Conservation (phyloP, 192 early-diverging fungal species). For the Paraglomus occultum region DNA sequence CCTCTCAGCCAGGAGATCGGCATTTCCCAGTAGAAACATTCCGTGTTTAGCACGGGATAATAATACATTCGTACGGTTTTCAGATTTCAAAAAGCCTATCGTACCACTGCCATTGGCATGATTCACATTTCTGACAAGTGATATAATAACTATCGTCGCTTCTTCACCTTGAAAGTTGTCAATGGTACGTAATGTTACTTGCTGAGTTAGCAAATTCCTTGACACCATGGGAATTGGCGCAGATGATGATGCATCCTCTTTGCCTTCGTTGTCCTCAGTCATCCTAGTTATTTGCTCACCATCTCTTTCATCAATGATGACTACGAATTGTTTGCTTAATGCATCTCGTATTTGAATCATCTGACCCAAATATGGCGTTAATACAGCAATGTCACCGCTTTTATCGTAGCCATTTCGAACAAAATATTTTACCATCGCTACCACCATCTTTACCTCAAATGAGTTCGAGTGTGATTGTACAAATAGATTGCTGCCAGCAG, state of each 20-base stretch:
- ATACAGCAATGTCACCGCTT: constrained; percentile 47
- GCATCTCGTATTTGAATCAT: constrained; percentile 41
- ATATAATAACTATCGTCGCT: constrained; percentile 43
- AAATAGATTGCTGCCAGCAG: constrained; percentile 25
- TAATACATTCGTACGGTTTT: constrained; percentile 57
- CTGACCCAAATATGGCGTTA: constrained; percentile 57
- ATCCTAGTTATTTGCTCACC: constrained; percentile 31
- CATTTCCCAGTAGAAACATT: constrained; percentile 56
- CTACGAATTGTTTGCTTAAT: constrained; percentile 28
- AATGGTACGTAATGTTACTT: constrained; percentile 42
- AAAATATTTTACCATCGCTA: constrained; percentile 44
- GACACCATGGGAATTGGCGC: too few relatives aligned
- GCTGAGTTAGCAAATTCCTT: too few relatives aligned
- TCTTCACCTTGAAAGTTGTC: constrained; percentile 52
- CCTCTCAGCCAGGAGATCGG: constrained; percentile 32
- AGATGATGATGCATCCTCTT: background rate
- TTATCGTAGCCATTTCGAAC: constrained; percentile 50
- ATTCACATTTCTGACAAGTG: constrained; percentile 38
- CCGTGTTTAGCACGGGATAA: constrained; percentile 59
- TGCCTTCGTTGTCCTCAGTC: constrained; percentile 22
- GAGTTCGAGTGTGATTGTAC: constrained; percentile 45
- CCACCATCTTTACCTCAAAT: constrained; percentile 53
- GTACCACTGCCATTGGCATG: too few relatives aligned
- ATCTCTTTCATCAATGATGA: constrained; percentile 43
- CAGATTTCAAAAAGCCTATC: constrained; percentile 56